Conservation (phyloP, 192 early-diverging fungal species). For the Podila horticola region DNA sequence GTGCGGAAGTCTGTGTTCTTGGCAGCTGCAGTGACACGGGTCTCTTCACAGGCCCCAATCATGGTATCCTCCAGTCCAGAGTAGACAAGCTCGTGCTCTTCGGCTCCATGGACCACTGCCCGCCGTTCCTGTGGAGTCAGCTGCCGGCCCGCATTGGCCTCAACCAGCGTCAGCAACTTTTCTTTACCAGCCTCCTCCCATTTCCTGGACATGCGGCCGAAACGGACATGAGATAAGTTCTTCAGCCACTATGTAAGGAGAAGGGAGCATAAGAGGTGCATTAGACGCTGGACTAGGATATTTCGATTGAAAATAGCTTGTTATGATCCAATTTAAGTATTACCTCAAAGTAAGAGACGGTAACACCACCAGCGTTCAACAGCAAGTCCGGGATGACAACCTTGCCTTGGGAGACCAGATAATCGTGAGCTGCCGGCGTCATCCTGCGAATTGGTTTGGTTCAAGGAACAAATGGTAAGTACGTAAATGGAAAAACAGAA, state of each 20-base stretch:
- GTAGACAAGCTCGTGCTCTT: constrained; percentile 87
- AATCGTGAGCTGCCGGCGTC: constrained; percentile 62
- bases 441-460: too few species aligned
- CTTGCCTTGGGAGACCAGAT: constrained; percentile 67
- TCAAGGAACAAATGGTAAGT: too few species aligned
- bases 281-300: too few species aligned
- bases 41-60: constrained; percentile 82
- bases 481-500: too few species aligned
- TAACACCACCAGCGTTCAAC: constrained; percentile 86
- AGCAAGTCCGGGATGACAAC: constrained; percentile 80
- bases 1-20: constrained; percentile 80
- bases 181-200: constrained; percentile 84
- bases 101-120: constrained; percentile 81
- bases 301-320: too few species aligned
- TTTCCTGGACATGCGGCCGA: constrained; percentile 86
- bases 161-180: constrained; percentile 75
- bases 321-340: background rate
- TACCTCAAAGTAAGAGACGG: constrained; percentile 76
- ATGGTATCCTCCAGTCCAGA: constrained; percentile 90
- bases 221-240: constrained; percentile 85
- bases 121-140: constrained; percentile 79
- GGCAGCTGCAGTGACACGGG: constrained; percentile 69
- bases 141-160: constrained; percentile 78
- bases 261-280: background rate
- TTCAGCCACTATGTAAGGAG: constrained; percentile 80